phyloP scores from a whole-genome alignment of 371 early-diverging fungal species.

The Mucor saturninus region DNA sequence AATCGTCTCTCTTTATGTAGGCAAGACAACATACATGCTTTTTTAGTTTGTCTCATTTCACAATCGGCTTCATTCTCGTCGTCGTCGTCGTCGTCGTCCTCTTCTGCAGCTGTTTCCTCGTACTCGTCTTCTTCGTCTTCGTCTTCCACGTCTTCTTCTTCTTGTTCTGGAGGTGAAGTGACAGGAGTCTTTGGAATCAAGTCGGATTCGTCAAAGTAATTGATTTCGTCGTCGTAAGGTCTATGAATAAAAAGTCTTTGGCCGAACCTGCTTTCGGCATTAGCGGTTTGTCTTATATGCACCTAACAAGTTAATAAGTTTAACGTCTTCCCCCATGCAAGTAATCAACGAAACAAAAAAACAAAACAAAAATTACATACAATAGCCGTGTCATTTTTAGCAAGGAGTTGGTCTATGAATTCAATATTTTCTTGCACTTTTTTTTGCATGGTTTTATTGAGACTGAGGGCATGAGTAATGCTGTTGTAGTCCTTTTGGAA shows the following conservation, averaged over 20 bases:
- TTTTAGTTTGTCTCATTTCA: slow-evolving; percentile 5
- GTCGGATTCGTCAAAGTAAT: slow-evolving; percentile 17
- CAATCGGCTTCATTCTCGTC: background rate
- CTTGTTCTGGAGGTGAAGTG: background rate
- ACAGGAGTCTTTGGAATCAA: background rate
- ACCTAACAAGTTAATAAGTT: background rate
- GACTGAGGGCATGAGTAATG: slow-evolving; percentile 23
- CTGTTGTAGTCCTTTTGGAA: slow-evolving; percentile 8
- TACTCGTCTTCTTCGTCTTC: background rate
- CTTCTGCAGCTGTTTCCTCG: background rate
- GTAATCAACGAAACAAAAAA: background rate
- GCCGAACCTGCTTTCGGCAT: slow-evolving; percentile 11
- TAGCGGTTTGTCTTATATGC: slow-evolving; percentile 1
- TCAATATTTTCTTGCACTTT: slow-evolving; percentile 18
- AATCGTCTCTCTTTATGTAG: background rate
- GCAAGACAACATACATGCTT: slow-evolving; percentile 15
- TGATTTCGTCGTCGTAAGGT: slow-evolving; percentile 5
- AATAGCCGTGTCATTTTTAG: slow-evolving; percentile 16
- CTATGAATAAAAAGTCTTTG: slow-evolving; percentile 11
- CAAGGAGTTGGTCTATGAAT: slow-evolving; percentile 21
- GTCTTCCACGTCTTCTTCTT: background rate
- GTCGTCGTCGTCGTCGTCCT: slow-evolving; percentile 3
- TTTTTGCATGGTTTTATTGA: slow-evolving; percentile 29
- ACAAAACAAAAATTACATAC: slow-evolving; percentile 6
- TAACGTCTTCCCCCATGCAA: background rate